Evolutionary conservation across 805 yeast species (phyloP).

Genomic region (Lipomyces kockii): DNA sequence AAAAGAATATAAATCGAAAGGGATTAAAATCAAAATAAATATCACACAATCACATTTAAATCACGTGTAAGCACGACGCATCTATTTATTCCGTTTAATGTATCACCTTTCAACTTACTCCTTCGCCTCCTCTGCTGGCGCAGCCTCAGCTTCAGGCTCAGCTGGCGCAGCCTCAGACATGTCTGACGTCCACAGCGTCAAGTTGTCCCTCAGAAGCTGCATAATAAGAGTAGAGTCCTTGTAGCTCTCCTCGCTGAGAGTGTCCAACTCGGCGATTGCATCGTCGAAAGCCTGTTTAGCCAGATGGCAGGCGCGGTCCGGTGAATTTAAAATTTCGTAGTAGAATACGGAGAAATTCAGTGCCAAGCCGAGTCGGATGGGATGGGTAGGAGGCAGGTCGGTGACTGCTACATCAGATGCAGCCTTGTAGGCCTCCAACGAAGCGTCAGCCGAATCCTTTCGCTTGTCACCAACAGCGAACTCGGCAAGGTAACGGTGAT

Average conservation of each 20-base stretch:
- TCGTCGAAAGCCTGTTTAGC: constrained; percentile 99
- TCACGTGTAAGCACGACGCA: constrained; percentile 2
- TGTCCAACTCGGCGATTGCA: constrained; percentile 98
- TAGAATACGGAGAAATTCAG: constrained; percentile 97
- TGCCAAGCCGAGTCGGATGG: constrained; percentile 97
- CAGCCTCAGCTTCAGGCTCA: constrained; percentile 44
- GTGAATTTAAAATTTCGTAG: constrained; percentile 97
- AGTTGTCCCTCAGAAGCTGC: constrained; percentile 98
- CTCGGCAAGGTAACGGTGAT: constrained; percentile 98
- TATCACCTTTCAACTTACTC: constrained; percentile 7
- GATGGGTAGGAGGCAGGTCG: constrained; percentile 97
- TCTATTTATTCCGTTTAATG: constrained; percentile 6
- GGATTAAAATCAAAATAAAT: constrained; percentile 10
- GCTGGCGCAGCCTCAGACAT: constrained; percentile 75
- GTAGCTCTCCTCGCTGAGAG: constrained; percentile 96
- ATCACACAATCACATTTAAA: neutral
- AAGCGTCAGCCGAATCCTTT: constrained; percentile 87
- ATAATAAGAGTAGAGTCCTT: constrained; percentile 97
- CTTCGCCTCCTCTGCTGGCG: constrained; percentile 29
- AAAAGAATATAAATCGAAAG: neutral
- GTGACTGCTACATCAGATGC: constrained; percentile 97
- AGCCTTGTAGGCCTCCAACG: constrained; percentile 91
- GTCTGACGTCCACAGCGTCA: constrained; percentile 97
- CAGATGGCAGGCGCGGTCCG: constrained; percentile 97
- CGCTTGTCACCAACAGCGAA: constrained; percentile 90